Evolutionary conservation across 257 asterid species (phyloP), one percentile per base, ranked within the genome.

Genomic region (Solanum ossicruentum): DNA sequence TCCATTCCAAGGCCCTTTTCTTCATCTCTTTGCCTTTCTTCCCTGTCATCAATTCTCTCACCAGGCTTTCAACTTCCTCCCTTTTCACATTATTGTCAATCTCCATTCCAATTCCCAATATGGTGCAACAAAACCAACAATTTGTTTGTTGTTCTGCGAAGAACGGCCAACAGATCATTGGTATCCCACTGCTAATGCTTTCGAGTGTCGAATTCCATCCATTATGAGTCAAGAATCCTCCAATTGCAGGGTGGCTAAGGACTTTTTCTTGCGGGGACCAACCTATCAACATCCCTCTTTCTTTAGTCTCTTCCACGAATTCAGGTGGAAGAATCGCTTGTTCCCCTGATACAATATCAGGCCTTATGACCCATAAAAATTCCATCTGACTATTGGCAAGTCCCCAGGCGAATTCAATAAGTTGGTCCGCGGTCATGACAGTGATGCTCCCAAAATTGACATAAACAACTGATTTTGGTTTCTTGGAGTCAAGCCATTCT

Each of bases 101-200:
- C 84, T 92, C 94, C 92, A 89, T 86, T 0, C 93, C 92, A 0
- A 92, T 86, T 0, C 92, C 91, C 92, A 88, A 91, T 47, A 79
- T 26, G 0, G 17, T 71, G 65, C 95, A 93, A 69, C 89, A 86
- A n/a, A 51, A 88, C 95, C 92, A 85, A 63, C 93, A 92, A 7
- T 91, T 92, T 0, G 93, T 92, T 49, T 85, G 95, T 47, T 93
- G 95, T 8, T 93, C 97, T 0, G 93, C 91, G 51, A 92, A 92
- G 21, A 91, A 91, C 0, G 96, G 97, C 94, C 95, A 93, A 21
- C 93, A 92, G 0, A 92, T 77, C 94, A 93, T 91, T 0, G 97
- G 92, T 10, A 92, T 91, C 0, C 95, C 94, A 36, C 56, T 17
- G 13, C 65, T 7, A 6, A 92, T 86, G 6, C 92, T 86, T 77